phyloP scores from a whole-genome alignment of 129 eudicot genomes.

The Flaveria linearis region DNA sequence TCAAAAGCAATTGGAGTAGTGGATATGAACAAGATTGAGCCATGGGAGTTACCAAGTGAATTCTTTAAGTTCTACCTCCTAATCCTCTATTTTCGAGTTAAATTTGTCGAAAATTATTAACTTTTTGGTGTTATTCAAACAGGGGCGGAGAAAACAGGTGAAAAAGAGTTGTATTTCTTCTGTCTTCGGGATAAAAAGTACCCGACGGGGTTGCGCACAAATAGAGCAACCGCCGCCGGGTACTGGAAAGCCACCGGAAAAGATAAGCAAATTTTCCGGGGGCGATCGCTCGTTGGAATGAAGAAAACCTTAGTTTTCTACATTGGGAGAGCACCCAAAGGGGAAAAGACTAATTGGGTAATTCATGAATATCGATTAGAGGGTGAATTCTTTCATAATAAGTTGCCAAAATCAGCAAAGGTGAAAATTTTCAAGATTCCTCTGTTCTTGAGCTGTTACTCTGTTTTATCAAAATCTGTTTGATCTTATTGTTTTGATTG shows the following conservation, averaged over 20 bases:
- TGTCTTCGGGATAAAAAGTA: constrained; percentile 88
- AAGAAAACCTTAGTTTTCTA: constrained; percentile 91
- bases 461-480: not conserved
- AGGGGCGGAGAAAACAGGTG: constrained; percentile 92
- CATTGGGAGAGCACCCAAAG: constrained; percentile 94
- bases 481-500: too few relatives aligned
- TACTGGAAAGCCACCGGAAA: constrained; percentile 98
- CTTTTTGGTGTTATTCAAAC: not conserved
- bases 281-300: constrained; percentile 74
- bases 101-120: not conserved
- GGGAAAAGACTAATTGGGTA: constrained; percentile 87
- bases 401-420: constrained; percentile 66
- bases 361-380: constrained; percentile 84
- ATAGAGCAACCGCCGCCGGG: constrained; percentile 84
- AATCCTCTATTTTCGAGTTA: not conserved
- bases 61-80: not conserved
- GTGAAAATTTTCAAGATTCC: constrained; percentile 36
- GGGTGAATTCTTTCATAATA: constrained; percentile 62
- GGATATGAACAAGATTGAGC: constrained; percentile 93
- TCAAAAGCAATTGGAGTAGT: constrained; percentile 88
- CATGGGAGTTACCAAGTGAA: constrained; percentile 95
- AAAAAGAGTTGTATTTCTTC: constrained; percentile 93
- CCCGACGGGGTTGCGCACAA: constrained; percentile 90
- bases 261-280: constrained; percentile 79
- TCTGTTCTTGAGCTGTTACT: constrained; percentile 20